phyloP scores from a whole-genome alignment of 352 stramenopile genomes.

The Phytophthora pisi region DNA sequence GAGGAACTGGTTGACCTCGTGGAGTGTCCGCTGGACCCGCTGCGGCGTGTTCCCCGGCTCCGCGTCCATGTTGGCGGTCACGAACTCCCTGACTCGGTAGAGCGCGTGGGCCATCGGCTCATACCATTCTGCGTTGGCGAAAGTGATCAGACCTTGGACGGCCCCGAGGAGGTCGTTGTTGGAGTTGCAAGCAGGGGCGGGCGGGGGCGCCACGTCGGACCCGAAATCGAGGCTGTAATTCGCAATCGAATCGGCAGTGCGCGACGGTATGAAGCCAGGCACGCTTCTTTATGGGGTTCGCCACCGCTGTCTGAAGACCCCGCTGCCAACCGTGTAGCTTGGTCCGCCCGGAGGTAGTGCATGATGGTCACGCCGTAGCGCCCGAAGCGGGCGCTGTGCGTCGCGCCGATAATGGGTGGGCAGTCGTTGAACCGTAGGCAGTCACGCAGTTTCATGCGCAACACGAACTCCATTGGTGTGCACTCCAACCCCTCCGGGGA shows the following conservation, averaged over 20 bases:
- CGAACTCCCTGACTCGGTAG: background rate
- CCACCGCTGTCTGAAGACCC: background rate
- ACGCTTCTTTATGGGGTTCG: too few relatives aligned
- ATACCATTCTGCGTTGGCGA: background rate
- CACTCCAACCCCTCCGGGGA: background rate
- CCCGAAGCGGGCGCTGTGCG: background rate
- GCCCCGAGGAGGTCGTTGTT: background rate
- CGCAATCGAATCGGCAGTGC: too few relatives aligned
- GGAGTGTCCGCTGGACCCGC: background rate
- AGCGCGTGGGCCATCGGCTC: background rate
- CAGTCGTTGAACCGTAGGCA: background rate
- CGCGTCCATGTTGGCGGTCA: background rate
- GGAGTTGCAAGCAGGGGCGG: background rate
- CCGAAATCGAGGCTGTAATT: constrained; percentile 7
- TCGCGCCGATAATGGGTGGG: background rate
- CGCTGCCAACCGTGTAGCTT: background rate
- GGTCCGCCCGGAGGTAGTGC: background rate
- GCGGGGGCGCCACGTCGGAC: background rate
- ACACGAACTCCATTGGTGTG: background rate
- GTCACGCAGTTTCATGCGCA: background rate
- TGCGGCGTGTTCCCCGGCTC: background rate
- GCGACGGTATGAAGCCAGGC: too few relatives aligned
- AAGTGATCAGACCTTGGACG: background rate
- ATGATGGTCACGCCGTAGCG: background rate
- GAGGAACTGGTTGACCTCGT: background rate